Percentiles rank a stretch among this genome's conserved stretches.
phyloP scores from a whole-genome alignment of 768 basidiomycete genomes.

The Hericium rajendrae region DNA sequence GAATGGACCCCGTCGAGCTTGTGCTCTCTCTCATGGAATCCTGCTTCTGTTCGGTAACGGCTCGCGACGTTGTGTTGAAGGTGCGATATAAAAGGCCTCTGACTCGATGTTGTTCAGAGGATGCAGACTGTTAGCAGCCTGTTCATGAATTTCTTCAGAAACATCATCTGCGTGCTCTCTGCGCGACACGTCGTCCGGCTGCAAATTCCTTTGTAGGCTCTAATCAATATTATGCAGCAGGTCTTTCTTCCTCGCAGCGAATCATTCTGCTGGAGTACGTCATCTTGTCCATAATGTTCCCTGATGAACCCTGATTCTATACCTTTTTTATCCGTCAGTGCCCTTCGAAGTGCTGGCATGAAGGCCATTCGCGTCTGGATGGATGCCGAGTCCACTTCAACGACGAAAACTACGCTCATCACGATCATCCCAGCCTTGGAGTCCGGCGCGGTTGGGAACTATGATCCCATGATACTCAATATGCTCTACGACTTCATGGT shows the following conservation, averaged over 20 bases:
- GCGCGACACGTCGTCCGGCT: neutral
- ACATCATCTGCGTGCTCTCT: too few relatives aligned
- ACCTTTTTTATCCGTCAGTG: neutral
- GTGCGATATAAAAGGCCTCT: too few relatives aligned
- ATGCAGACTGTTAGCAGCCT: too few relatives aligned
- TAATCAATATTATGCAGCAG: neutral
- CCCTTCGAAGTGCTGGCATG: conserved; percentile 16
- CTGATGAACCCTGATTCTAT: too few relatives aligned
- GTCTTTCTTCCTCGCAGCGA: neutral
- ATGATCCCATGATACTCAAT: conserved; percentile 25
- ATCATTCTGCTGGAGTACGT: neutral
- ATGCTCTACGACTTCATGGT: conserved; percentile 31
- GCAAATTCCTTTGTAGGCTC: neutral
- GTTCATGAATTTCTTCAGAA: too few relatives aligned
- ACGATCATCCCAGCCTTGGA: conserved; percentile 25
- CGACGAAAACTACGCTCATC: conserved; percentile 19
- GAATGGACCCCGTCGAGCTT: too few relatives aligned
- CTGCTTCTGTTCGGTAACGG: too few relatives aligned
- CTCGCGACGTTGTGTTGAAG: too few relatives aligned
- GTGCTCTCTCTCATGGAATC: too few relatives aligned
- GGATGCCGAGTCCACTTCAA: conserved; percentile 13
- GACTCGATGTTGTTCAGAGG: too few relatives aligned
- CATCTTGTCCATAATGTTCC: neutral
- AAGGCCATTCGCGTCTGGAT: conserved; percentile 20
- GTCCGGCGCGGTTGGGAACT: conserved; percentile 24